Percentiles rank a stretch among this genome's conserved stretches.
phyloP scores from a whole-genome alignment of 164 flowering plant genomes.

The Dillenia suffruticosa region DNA sequence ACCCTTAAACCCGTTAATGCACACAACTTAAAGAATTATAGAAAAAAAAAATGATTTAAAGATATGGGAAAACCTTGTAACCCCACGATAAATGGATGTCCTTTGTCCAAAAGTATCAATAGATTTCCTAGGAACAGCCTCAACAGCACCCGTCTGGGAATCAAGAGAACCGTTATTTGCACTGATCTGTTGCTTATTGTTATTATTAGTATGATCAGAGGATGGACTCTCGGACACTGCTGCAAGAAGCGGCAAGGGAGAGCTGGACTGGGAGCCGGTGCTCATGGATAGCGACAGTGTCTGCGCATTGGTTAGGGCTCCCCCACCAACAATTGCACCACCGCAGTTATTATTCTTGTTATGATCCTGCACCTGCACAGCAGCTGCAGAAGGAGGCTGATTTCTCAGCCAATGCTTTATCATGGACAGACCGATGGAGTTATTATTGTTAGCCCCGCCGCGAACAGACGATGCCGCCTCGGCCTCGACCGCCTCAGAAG shows the following conservation, averaged over 20 bases:
- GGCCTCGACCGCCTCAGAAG: conserved; percentile 11
- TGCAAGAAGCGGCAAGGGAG: conserved; percentile 29
- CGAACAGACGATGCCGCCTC: not conserved
- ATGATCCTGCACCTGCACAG: conserved; percentile 21
- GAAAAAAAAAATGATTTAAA: not conserved
- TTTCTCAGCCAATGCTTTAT: conserved; percentile 91
- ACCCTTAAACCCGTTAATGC: conserved; percentile 12
- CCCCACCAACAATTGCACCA: conserved; percentile 1
- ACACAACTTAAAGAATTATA: not conserved
- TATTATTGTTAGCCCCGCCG: conserved; percentile 12
- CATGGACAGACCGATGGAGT: conserved; percentile 73
- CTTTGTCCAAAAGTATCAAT: conserved; percentile 91
- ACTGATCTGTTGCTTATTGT: conserved; percentile 25
- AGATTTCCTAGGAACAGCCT: conserved; percentile 66
- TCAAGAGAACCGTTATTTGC: conserved; percentile 15
- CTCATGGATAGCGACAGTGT: conserved; percentile 68
- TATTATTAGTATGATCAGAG: conserved; percentile 6
- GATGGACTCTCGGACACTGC: conserved; percentile 27
- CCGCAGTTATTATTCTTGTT: conserved; percentile 9
- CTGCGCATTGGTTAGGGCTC: conserved; percentile 30
- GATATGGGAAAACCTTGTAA: conserved; percentile 54
- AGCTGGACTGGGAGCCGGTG: conserved; percentile 46
- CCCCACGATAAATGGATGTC: conserved; percentile 96
- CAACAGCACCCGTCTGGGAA: conserved; percentile 42
- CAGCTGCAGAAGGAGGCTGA: conserved; percentile 42